phyloP scores from a whole-genome alignment of 768 basidiomycete species.

The Tylopilus sp. region DNA sequence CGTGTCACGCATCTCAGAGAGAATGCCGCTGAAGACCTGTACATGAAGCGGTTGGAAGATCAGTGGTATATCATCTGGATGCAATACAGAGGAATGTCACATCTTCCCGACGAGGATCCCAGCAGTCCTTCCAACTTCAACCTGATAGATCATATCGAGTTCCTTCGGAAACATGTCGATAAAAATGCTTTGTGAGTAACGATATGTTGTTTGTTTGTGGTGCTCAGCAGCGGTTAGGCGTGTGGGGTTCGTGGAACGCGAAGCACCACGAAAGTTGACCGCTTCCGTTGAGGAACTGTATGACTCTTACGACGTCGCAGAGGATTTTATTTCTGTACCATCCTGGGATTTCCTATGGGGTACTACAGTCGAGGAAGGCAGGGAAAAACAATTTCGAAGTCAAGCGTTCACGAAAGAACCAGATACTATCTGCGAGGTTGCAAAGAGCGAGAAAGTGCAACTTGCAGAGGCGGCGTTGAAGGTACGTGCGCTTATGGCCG shows the following conservation, averaged over 20 bases:
- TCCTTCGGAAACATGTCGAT: constrained; percentile 76
- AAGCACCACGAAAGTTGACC: constrained; percentile 38
- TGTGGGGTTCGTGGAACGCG: constrained; percentile 55
- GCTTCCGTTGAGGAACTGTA: constrained; percentile 42
- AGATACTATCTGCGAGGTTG: constrained; percentile 26
- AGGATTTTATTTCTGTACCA: constrained; percentile 40
- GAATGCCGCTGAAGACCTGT: constrained; percentile 64
- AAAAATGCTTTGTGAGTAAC: constrained; percentile 78
- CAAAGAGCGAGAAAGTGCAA: constrained; percentile 37
- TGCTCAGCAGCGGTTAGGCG: constrained; percentile 41
- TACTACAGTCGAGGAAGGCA: constrained; percentile 64
- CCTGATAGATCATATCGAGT: constrained; percentile 75
- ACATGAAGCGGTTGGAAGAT: constrained; percentile 75
- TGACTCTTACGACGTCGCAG: constrained; percentile 48
- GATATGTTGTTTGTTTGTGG: background rate
- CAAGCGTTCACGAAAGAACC: constrained; percentile 49
- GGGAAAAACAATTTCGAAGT: constrained; percentile 64
- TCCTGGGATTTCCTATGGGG: constrained; percentile 77
- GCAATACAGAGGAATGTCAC: constrained; percentile 60
- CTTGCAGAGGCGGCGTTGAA: constrained; percentile 72
- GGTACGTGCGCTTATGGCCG: constrained; percentile 35
- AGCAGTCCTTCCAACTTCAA: constrained; percentile 71
- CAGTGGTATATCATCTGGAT: constrained; percentile 79
- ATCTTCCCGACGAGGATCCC: constrained; percentile 70
- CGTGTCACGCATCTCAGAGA: constrained; percentile 61